Base-by-base conservation (phyloP, 1,284 basidiomycete genomes). In the Tremellales sp. region DNA sequence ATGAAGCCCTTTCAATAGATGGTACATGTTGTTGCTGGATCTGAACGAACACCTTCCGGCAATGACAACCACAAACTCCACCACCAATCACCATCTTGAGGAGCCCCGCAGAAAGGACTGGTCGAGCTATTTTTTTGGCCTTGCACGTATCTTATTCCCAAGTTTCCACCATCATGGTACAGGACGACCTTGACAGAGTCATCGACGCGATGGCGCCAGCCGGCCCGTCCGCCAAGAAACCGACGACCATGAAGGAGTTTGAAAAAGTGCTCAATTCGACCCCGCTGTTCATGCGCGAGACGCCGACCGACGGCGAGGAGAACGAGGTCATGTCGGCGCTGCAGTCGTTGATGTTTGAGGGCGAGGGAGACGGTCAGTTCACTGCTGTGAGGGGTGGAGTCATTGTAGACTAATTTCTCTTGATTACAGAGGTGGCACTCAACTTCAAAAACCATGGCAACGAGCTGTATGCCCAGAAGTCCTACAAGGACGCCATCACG, bases 401-500 rank as follows among this genome's bases (percentile, higher is more conserved):
- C 9, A 28, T 22, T 36, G 19, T 19, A 10, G 37, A 39, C 18
- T 12, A 9, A 24, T 9, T 13, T 36, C 32, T 40, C n/a, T n/a
- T n/a, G n/a, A 32, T 40, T 43, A 14, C 58, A 94, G 94, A 98
- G 70, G 78, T 90, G 56, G 90, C 93, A 0, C 77, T 81, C 53
- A 93, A 88, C 68, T 97, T 97, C 74, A 97, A 97, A 71, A 81
- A 87, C 45, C 90, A 97, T 69, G 94, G 91, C 3, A 97, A 97
- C 68, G 88, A 92, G 48, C 91, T 95, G 62, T 97, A 88, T 74
- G 83, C 82, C 53, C 85, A 84, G 19, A 89, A 87, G 66, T 81
- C 88, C 39, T 88, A 83, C 71, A 79, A 85, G 25, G 93, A 98
- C 68, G 94, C 94, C 2, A 57, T 85, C 9, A 81, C 82, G 0